Evolutionary conservation across 2,329 filamentous ascomycete genomes (phyloP).

Genomic region (Trichoderma polysporum): DNA sequence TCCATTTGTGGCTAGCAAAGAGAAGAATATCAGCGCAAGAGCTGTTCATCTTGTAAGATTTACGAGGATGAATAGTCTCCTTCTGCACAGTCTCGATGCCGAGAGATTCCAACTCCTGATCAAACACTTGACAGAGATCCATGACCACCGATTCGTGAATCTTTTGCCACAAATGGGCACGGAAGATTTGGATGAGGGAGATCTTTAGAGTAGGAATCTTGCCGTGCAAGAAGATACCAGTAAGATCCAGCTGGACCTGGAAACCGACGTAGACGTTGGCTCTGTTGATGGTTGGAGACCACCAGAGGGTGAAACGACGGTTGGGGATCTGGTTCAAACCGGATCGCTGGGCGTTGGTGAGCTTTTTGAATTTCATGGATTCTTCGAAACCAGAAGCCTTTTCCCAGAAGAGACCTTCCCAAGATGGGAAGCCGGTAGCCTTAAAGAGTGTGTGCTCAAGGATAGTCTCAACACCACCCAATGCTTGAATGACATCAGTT

Average conservation of each 20-base stretch:
- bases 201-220: slow-evolving; percentile 99
- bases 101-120: slow-evolving; percentile 92
- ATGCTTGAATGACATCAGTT: slow-evolving; percentile 93
- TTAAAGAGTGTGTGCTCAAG: slow-evolving; percentile 96
- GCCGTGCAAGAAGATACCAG: slow-evolving; percentile 97
- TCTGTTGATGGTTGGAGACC: slow-evolving; percentile 89
- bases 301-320: slow-evolving; percentile 97
- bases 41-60: slow-evolving; percentile 99
- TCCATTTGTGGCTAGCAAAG: slow-evolving; percentile 99
- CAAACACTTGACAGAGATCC: slow-evolving; percentile 98
- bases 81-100: slow-evolving; percentile 98
- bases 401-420: slow-evolving; percentile 96
- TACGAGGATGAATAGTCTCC: slow-evolving; percentile 97
- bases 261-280: slow-evolving; percentile 99
- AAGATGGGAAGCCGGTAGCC: slow-evolving; percentile 92
- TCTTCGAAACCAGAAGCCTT: slow-evolving; percentile 60
- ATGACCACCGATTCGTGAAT: slow-evolving; percentile 98
- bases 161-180: slow-evolving; percentile 99
- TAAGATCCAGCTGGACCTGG: slow-evolving; percentile 96
- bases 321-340: slow-evolving; percentile 99
- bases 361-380: slow-evolving; percentile 96
- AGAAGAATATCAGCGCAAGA: slow-evolving; percentile 96
- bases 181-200: slow-evolving; percentile 97
- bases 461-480: slow-evolving; percentile 97
- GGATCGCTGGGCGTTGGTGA: slow-evolving; percentile 94